Base-by-base conservation (phyloP, 306 rosid species). In the Castanea crenata region DNA sequence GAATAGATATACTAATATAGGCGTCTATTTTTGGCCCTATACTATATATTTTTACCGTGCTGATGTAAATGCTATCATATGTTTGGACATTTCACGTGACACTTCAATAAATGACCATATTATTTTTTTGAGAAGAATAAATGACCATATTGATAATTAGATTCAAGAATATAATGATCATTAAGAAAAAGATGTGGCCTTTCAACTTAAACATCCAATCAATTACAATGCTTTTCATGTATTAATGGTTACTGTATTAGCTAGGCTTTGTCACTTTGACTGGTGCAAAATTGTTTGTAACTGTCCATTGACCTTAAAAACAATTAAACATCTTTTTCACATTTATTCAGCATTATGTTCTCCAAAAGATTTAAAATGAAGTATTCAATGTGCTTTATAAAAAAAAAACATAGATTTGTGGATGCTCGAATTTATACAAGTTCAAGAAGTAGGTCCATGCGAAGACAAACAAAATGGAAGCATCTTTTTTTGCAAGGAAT, bases 401-500 rank as follows among this genome's bases (percentile, higher is more conserved):
- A 32, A 32, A 32, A 64, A 32, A 32, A 7, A 67, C 8, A 10
- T 35, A 9, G 2, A 19, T 18, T 35, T 19, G 20, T 68, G 72
- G 72, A 19, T 68, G 38, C 72, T 35, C 54, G 72, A 68, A 68
- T 68, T 35, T 68, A 4, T 68, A 23, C 13, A 35, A 35, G 41
- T 18, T 68, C 27, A 19, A 19, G 16, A 67, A 34, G 72, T 68
- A 34, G 54, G 72, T 68, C 29, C 52, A 35, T 34, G 41, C 15
- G 72, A 80, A 38, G 77, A 79, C 69, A 76, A 76, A 71, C 68
- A 76, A 75, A 76, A 71, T n/a, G 46, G 56, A 29, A 51, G 78
- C 61, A 55, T 41, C 46, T 41, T 49, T 49, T 49, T 49, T 49
- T 49, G 54, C 54, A 49, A 49, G 54, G 54, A 49, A 49, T 49